Evolutionary conservation across 176 grass and related monocot genomes (phyloP), one percentile per base, ranked within the genome.

Genomic region (Oryza brachyantha): DNA sequence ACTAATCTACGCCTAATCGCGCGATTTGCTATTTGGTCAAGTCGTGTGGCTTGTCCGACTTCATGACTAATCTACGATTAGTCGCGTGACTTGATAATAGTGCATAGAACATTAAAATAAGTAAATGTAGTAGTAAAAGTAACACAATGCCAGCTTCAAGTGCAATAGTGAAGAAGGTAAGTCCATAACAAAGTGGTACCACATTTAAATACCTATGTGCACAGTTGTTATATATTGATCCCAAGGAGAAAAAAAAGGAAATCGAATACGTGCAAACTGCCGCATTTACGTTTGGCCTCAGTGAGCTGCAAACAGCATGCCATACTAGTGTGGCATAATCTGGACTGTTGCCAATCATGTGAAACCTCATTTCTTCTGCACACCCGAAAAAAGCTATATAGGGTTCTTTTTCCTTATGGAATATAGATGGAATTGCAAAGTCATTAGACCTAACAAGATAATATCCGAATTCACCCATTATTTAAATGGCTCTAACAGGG

Each of bases 341-440:
- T 73, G 40, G 22, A 82, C 28, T 70, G 25, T 5, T 38, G 29
- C n/a, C 58, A 64, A 73, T 28, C 29, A 50, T 37, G 60, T 35
- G 26, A 27, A 64, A 50, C 58, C 26, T 8, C 31, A 39, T 57
- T 79, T 67, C n/a, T 55, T 79, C 1, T 79, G 66, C 28, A 82
- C 16, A 41, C 7, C 10, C 58, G 45, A 1, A 24, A 24, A 85
- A 36, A 45, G 7, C 8, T 28, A 46, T 28, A 32, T 11, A 35
- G 8, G 6, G 26, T 35, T 58, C 24, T 29, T 83, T 83, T 13
- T 72, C 61, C 50, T 25, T 40, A 32, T 21, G 46, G 11, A 38
- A 48, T 21, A 57, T 6, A n/a, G 52, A 41, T 60, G 17, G 43
- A 79, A 19, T 70, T 19, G 55, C 52, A 38, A 62, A 29, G 24